Evolutionary conservation across 2,329 filamentous ascomycete species (phyloP), one percentile per base, ranked within the genome.

Genomic region (Thielaviopsis populi): DNA sequence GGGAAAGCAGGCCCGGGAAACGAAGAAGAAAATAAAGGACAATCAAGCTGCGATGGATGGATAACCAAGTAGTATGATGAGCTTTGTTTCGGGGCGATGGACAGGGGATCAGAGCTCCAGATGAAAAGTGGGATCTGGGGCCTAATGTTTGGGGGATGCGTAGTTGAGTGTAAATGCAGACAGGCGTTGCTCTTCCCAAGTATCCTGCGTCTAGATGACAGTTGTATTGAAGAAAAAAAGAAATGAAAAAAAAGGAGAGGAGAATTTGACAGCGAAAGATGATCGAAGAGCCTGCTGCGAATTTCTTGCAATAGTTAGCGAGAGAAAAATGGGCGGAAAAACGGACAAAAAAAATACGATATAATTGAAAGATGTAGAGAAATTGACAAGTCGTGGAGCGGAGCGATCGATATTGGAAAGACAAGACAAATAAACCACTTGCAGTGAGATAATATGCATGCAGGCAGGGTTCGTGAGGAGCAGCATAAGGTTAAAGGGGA

Each of bases 81-180:
- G 43, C 30, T 37, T 54, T 41, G 46, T 19, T 54, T 54, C 53
- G 22, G 22, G 46, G 61, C 48, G 27, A 37, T 50, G 46, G 60
- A 46, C 60, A 48, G 46, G 61, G 61, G 61, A 62, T 62, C 61
- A 62, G 61, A 62, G 61, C 61, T 62, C 46, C 46, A 62, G 46
- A 54, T 30, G 30, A 62, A 62, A 62, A 62, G 60, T 62, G 60
- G 60, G 37, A 60, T 61, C 41, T n/a, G 59, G 17, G 24, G 17
- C 17, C 40, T 61, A 22, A 22, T n/a, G 59, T 46, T 43, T 43
- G 59, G 59, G 58, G 19, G 58, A 19, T 42, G 58, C 33, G 33
- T 50, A 53, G 42, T 10, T 54, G 30, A 37, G 33, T 37, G 8
- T 37, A 10, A 8, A 27, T 24, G 50, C 7, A 17, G 50, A 4